Conservation (phyloP, 2,329 filamentous ascomycete genomes). For the Aureobasidium namibiae region DNA sequence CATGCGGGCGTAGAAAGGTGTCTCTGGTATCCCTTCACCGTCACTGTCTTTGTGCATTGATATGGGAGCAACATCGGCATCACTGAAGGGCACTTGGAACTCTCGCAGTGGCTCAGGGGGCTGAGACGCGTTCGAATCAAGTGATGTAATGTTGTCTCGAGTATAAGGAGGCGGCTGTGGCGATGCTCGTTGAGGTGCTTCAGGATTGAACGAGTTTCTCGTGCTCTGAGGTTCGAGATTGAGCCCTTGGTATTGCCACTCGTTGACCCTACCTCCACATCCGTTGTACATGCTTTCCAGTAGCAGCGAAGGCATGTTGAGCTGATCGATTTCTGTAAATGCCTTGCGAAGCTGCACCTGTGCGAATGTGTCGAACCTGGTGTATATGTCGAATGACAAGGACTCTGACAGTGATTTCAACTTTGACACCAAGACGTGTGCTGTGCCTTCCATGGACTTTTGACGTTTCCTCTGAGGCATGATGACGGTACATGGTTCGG, state of each 20-base stretch:
- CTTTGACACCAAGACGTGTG: not conserved
- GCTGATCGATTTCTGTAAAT: not conserved
- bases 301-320: not conserved
- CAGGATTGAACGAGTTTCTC: not conserved
- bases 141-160: not conserved
- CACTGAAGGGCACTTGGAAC: not conserved
- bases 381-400: not conserved
- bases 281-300: slow-evolving; percentile 6
- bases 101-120: not conserved
- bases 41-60: not conserved
- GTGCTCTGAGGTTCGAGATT: not conserved
- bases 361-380: slow-evolving; percentile 1
- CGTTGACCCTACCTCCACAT: not conserved
- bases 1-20: not conserved
- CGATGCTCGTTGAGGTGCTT: too few relatives aligned
- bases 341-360: not conserved
- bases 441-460: not conserved
- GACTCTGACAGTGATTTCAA: not conserved
- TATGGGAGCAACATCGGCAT: not conserved
- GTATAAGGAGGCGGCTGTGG: too few relatives aligned
- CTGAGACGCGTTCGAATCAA: not conserved
- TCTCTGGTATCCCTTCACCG: not conserved
- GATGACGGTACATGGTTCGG: not conserved
- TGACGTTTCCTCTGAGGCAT: not conserved
- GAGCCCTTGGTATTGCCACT: not conserved